A percentile compares a stretch with the other conserved stretches of the same genome.
These are phyloP conservation scores for Hanseniaspora guilliermondii DNA, from an alignment of 805 yeast genomes.

Conservation along the genomic window DNA sequence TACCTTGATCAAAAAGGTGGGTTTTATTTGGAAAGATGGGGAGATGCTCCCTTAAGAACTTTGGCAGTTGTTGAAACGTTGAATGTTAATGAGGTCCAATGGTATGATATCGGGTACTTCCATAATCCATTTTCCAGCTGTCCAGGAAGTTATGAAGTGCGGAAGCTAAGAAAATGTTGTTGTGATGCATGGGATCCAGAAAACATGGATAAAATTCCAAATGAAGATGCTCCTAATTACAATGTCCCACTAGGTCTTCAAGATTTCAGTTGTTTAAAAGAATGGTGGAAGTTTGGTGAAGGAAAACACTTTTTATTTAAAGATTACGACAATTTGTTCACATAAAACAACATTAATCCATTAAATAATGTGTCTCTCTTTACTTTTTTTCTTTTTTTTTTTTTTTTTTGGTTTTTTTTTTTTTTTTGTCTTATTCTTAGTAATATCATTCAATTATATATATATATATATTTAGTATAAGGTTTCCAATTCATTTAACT, in stretches of 20 bases:
- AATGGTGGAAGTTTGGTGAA: constrained; percentile 72
- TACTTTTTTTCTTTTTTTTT: background rate
- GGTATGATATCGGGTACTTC: constrained; percentile 45
- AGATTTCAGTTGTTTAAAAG: constrained; percentile 49
- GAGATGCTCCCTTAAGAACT: constrained; percentile 79
- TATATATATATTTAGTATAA: constrained; percentile 20
- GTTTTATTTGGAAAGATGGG: constrained; percentile 84
- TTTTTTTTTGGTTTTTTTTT: background rate
- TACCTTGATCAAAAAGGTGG: constrained; percentile 58
- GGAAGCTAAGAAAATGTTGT: constrained; percentile 47
- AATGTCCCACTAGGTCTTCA: constrained; percentile 33
- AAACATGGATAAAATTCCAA: background rate
- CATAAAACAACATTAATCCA: background rate
- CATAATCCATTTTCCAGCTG: constrained; percentile 61
- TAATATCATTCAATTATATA: constrained; percentile 5
- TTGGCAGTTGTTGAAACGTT: constrained; percentile 4
- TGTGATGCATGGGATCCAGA: constrained; percentile 34
- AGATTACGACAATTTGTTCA: background rate
- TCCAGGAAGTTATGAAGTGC: constrained; percentile 40
- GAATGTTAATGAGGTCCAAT: background rate
- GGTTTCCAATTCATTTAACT: constrained; percentile 56
- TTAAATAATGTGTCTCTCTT: background rate
- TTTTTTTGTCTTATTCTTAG: too few relatives aligned
- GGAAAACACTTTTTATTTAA: constrained; percentile 21
- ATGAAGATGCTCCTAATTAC: constrained; percentile 18